Evolutionary conservation across 768 basidiomycete species (phyloP).

Genomic region (Tulasnella sp.): DNA sequence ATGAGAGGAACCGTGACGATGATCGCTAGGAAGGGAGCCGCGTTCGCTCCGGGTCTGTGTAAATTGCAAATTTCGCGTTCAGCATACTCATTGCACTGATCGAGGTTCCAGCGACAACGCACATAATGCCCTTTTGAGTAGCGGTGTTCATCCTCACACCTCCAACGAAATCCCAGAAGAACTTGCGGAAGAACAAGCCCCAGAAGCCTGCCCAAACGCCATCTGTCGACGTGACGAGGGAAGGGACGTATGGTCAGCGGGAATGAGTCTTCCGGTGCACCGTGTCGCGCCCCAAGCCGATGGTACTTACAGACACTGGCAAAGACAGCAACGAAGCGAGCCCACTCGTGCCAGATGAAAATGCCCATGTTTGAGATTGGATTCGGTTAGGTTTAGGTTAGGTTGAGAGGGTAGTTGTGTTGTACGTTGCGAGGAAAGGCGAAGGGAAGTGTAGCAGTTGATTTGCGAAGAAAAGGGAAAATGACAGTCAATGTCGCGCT

Average conservation of each 20-base stretch:
- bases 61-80: neutral
- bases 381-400: slow-evolving; percentile 16
- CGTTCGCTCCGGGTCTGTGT: slow-evolving; percentile 46
- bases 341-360: slow-evolving; percentile 70
- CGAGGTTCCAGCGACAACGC: neutral
- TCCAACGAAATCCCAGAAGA: slow-evolving; percentile 93
- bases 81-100: neutral
- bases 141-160: slow-evolving; percentile 28
- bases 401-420: slow-evolving; percentile 10
- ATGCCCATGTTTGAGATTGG: slow-evolving; percentile 55
- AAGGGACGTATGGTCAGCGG: neutral
- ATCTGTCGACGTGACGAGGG: slow-evolving; percentile 33
- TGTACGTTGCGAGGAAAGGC: neutral
- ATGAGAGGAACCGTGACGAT: slow-evolving; percentile 72
- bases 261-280: neutral
- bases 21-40: slow-evolving; percentile 52
- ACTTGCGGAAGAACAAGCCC: slow-evolving; percentile 79
- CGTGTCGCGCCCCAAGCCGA: neutral
- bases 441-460: neutral
- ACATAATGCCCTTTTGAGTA: slow-evolving; percentile 19
- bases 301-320: slow-evolving; percentile 57
- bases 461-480: neutral
- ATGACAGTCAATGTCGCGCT: slow-evolving; percentile 7
- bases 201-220: slow-evolving; percentile 73
- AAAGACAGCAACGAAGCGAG: slow-evolving; percentile 54